phyloP scores from a whole-genome alignment of 192 early-diverging fungal genomes.

The Phlyctochytrium arcticum region DNA sequence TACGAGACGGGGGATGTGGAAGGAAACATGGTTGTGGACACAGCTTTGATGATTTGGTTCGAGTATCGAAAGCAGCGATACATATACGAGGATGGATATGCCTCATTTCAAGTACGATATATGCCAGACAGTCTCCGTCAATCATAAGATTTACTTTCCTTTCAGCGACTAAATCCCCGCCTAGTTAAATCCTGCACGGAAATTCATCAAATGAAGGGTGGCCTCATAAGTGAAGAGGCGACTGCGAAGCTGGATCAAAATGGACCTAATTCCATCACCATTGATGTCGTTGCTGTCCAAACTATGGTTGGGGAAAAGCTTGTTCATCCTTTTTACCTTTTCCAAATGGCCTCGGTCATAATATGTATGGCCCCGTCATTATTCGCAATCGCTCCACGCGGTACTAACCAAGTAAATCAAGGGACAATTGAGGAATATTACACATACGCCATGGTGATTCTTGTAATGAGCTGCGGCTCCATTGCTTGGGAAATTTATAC shows the following conservation, averaged over 20 bases:
- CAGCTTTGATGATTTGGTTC: conserved; percentile 21
- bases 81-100: conserved; percentile 20
- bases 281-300: conserved; percentile 26
- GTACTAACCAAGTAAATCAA: too few species aligned
- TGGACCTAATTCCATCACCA: conserved; percentile 36
- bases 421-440: conserved; percentile 38
- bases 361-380: conserved; percentile 38
- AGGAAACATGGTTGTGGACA: background rate
- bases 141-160: background rate
- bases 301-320: conserved; percentile 36
- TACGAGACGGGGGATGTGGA: background rate
- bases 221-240: conserved; percentile 17
- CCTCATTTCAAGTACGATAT: conserved; percentile 33
- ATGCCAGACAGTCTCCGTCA: background rate
- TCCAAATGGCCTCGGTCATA: conserved; percentile 40
- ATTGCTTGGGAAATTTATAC: conserved; percentile 40
- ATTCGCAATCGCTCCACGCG: too few species aligned
- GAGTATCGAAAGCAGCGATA: conserved; percentile 41
- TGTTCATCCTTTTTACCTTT: conserved; percentile 46
- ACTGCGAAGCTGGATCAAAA: conserved; percentile 17
- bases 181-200: conserved; percentile 15
- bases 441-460: conserved; percentile 35
- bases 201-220: conserved; percentile 23
- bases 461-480: conserved; percentile 30
- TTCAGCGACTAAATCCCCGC: conserved; percentile 28